Evolutionary conservation across 352 stramenopile genomes (phyloP).

Genomic region (Phytopythium mirpurense): DNA sequence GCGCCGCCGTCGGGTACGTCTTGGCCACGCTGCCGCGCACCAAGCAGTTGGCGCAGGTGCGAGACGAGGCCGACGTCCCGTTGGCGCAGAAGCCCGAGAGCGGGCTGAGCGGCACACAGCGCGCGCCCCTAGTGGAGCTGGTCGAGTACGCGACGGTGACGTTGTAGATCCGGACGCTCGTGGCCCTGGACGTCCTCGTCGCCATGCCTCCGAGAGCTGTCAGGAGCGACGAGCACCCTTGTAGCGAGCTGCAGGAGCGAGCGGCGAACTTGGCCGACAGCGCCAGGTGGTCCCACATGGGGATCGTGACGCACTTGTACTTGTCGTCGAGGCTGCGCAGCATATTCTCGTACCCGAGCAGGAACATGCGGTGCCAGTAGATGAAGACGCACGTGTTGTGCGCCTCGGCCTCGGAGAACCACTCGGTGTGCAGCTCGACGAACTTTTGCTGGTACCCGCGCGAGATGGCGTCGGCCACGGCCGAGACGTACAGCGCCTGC

Average conservation of each 20-base stretch:
- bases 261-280: conserved; percentile 13
- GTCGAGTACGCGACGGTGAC: conserved; percentile 22
- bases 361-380: conserved; percentile 65
- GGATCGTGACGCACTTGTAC: conserved; percentile 56
- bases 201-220: conserved; percentile 24
- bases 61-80: too few species aligned
- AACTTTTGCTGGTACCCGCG: conserved; percentile 42
- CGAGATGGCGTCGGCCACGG: conserved; percentile 34
- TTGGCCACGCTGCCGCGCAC: conserved; percentile 13
- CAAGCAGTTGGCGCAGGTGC: conserved; percentile 33
- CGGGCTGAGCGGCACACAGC: conserved; percentile 23
- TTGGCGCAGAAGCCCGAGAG: conserved; percentile 44
- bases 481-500: conserved; percentile 34
- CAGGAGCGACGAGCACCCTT: conserved; percentile 30
- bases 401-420: conserved; percentile 33
- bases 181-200: conserved; percentile 5
- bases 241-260: conserved; percentile 23
- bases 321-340: conserved; percentile 30
- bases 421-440: conserved; percentile 52
- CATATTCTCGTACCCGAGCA: conserved; percentile 74
- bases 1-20: conserved; percentile 23
- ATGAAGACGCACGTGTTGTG: conserved; percentile 63
- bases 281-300: conserved; percentile 52
- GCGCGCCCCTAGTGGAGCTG: conserved; percentile 8
- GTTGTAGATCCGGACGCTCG: conserved; percentile 12